Evolutionary conservation across 805 yeast species (phyloP).

Genomic region (Cyberlindnera amylophila): DNA sequence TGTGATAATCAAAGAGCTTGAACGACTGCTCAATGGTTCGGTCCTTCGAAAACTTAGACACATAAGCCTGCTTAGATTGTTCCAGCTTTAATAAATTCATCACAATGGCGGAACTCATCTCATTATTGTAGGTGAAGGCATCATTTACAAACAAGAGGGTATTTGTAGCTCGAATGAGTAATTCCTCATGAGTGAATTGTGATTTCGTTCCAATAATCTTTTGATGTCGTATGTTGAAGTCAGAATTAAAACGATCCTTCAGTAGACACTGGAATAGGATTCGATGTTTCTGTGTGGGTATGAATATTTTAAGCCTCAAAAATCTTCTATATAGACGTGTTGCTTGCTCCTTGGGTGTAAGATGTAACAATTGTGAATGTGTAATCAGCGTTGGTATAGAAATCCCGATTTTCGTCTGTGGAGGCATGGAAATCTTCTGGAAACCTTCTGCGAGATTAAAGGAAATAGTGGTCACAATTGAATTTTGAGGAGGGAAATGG

Average conservation of each 20-base stretch:
- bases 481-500: too few relatives aligned
- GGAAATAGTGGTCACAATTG: too few relatives aligned
- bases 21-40: constrained; percentile 1
- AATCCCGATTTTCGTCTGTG: neutral
- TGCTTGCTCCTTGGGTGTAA: neutral
- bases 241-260: constrained; percentile 4
- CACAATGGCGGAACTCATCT: constrained; percentile 3
- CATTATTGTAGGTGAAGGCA: constrained; percentile 9
- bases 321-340: constrained; percentile 4
- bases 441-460: too few relatives aligned
- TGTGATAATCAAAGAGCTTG: constrained; percentile 6
- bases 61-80: constrained; percentile 7
- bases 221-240: constrained; percentile 4
- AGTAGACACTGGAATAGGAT: neutral
- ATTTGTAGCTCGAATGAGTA: constrained; percentile 7
- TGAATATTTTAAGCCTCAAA: constrained; percentile 1
- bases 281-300: constrained; percentile 1
- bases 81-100: constrained; percentile 14
- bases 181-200: neutral
- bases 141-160: constrained; percentile 10
- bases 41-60: constrained; percentile 3
- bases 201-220: neutral
- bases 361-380: neutral
- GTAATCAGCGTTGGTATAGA: constrained; percentile 3
- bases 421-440: too few relatives aligned